Evolutionary conservation across 768 basidiomycete genomes (phyloP), one percentile per base, ranked within the genome.

Genomic region (Rhodotorula kratochvilovae): DNA sequence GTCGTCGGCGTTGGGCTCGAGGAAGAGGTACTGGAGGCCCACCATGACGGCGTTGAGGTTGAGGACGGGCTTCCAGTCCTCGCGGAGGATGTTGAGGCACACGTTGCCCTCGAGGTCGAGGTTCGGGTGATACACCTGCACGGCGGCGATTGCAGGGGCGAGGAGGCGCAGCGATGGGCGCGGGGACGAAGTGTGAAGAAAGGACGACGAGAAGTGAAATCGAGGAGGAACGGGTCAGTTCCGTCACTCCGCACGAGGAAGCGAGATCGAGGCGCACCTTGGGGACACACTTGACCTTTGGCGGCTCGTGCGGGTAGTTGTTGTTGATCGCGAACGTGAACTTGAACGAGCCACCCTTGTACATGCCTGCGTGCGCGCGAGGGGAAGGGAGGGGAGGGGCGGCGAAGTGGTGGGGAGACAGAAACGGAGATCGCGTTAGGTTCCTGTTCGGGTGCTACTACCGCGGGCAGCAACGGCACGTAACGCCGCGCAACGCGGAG

Each of bases 31-130:
- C 81, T 99, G 96, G 67, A 99, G 81, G 46, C 96, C 96, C 70
- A 98, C 91, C 92, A 98, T 95, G 74, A 99, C 92, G 42, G 94
- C 91, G 80, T 93, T 97, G 63, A 99, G 84, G 81, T 97, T 98
- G 55, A 99, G 84, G 6, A 99, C 96, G 11, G 96, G 96, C 79
- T 99, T 99, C 96, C 96, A 99, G 82, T 99, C 96, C 83, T 99
- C 96, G 80, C 96, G 87, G 68, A 98, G 86, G 80, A 98, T 97
- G 82, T 98, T 98, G 77, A 99, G 81, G 83, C 96, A 99, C 57
- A 99, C 95, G 76, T 98, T 98, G 56, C 96, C 96, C 79, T 97
- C 92, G 48, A 96, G 85, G 81, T 99, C 96, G 63, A 99, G 89
- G 78, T 99, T 99, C 1, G 96, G 96, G 80, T 99, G 96, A 81